Base-by-base conservation (phyloP, 1,284 basidiomycete genomes). In the Taiwanofungus camphoratus region DNA sequence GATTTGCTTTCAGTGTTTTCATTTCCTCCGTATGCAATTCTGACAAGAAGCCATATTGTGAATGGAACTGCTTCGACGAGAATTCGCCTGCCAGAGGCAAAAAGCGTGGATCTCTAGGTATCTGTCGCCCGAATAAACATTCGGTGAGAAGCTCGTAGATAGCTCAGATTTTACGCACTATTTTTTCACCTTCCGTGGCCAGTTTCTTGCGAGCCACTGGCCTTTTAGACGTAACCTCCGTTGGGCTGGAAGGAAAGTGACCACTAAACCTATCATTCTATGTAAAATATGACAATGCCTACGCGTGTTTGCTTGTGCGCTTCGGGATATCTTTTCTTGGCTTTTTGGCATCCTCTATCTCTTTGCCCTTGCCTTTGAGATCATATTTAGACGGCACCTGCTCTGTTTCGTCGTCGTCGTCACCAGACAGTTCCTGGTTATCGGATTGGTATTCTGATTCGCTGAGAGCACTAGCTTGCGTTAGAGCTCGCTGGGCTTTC, bases 41-140 rank as follows among this genome's bases (percentile, higher is more conserved):
- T 1, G 81, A 69, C 16, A 97, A 70, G 64, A 98, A 98, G 0
- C 69, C 69, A 57, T 97, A 98, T 22, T 84, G 82, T 36, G 78
- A 65, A 15, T 74, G 72, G 60, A 92, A 95, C 20, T 82, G 77
- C 41, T 81, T 68, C 0, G 74, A 56, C 35, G 86, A 79, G 52
- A 86, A 79, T 45, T 79, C 71, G n/a, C 91, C 91, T 5, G 81
- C 73, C 9, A 90, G 64, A 9, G 81, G 74, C 21, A 89, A 73
- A 67, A 98, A 98, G 35, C 94, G 82, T 2, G 95, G 94, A 66
- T 98, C 94, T 31, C 94, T 81, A 8, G 82, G 65, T 60, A 82
- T 75, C 88, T 92, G 56, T 24, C 36, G 15, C 5, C 43, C 11
- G 32, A 18, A 1, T 9, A 36, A n/a, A n/a, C n/a, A n/a, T n/a